phyloP scores from a whole-genome alignment of 1,284 basidiomycete species.

The Rhodotorula sp. region DNA sequence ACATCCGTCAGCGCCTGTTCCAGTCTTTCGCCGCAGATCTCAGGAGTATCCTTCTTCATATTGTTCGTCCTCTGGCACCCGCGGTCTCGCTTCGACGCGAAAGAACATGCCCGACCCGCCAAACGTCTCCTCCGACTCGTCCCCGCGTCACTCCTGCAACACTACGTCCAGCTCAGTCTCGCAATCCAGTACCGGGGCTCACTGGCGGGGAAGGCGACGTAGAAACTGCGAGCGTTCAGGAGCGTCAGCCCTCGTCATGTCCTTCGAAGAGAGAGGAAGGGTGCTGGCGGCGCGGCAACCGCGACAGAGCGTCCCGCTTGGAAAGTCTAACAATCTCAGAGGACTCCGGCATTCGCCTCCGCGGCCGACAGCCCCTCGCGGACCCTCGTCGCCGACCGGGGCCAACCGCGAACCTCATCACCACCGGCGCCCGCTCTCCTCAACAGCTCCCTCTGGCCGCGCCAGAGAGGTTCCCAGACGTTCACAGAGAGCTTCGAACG shows the following conservation, averaged over 20 bases:
- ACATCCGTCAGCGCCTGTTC: too few relatives aligned
- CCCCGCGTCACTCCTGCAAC: too few relatives aligned
- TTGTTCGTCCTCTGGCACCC: background rate
- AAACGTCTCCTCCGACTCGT: background rate
- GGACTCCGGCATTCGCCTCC: too few relatives aligned
- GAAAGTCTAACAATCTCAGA: background rate
- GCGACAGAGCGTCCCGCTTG: too few relatives aligned
- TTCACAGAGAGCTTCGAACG: background rate
- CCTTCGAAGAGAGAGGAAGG: conserved; percentile 5
- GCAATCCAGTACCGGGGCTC: background rate
- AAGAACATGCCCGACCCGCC: background rate
- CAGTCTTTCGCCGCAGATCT: too few relatives aligned
- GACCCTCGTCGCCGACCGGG: background rate
- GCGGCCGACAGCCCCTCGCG: background rate
- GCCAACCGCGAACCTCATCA: too few relatives aligned
- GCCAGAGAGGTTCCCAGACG: background rate
- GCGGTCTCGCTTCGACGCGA: background rate
- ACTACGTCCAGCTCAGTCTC: fast-evolving
- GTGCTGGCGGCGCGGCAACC: too few relatives aligned
- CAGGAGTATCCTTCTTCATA: background rate
- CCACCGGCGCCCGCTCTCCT: too few relatives aligned
- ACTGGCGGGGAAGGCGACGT: conserved; percentile 67
- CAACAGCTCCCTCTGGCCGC: background rate
- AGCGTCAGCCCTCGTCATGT: background rate
- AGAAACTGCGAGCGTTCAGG: conserved; percentile 58